A percentile compares a stretch with the other conserved stretches of the same genome.
Conservation (phyloP, 2,329 filamentous ascomycete genomes). For the Chaetoscypha palmicola region DNA sequence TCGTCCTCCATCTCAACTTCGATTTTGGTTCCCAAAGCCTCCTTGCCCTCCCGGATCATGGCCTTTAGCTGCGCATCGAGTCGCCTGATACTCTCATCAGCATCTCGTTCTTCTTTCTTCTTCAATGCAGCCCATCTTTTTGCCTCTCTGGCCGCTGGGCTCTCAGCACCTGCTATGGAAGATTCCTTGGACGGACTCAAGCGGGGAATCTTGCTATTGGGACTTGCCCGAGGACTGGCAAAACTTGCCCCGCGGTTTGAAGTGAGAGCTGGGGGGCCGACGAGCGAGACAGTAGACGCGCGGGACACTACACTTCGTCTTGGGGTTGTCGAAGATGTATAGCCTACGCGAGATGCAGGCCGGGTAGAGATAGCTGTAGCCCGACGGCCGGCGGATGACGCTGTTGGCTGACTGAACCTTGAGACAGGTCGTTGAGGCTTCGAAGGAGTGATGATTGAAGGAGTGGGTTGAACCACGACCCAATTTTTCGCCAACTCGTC, state of each 20-base stretch:
- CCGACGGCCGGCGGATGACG: constrained; percentile 20
- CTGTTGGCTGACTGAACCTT: constrained; percentile 24
- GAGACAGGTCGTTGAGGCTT: constrained; percentile 15
- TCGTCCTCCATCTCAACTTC: constrained; percentile 26
- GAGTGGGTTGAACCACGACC: constrained; percentile 51
- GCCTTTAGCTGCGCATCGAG: constrained; percentile 74
- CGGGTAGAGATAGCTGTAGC: constrained; percentile 10
- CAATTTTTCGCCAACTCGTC: constrained; percentile 60
- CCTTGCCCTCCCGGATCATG: constrained; percentile 83
- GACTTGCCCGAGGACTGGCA: constrained; percentile 42
- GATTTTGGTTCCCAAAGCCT: constrained; percentile 67
- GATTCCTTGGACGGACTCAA: constrained; percentile 7
- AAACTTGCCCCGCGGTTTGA: constrained; percentile 45
- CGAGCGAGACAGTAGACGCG: constrained; percentile 35
- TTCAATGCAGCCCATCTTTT: constrained; percentile 66
- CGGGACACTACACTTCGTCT: constrained; percentile 30
- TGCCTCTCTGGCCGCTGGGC: constrained; percentile 52
- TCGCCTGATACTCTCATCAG: constrained; percentile 70
- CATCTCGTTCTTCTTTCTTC: constrained; percentile 65
- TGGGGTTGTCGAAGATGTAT: constrained; percentile 6
- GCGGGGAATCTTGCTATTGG: constrained; percentile 20
- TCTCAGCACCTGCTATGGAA: constrained; percentile 11
- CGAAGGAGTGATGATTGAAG: constrained; percentile 9
- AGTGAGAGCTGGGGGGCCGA: constrained; percentile 38
- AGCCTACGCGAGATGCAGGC: constrained; percentile 25